Conservation (phyloP, 495 filamentous ascomycete genomes). For the Terfezia boudieri region DNA sequence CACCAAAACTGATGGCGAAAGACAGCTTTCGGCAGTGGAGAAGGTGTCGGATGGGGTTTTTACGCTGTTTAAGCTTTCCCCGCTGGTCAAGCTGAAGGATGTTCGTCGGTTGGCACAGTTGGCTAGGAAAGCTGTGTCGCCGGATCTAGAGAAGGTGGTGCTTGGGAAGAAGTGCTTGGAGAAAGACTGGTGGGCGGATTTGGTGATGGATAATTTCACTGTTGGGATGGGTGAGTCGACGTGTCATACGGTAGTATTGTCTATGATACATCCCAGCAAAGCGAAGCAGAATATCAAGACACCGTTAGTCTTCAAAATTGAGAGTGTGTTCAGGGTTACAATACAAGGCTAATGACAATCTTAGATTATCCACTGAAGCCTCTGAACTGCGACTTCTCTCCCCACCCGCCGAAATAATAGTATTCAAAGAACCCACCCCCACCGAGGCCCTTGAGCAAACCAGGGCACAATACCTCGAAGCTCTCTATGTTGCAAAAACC, state of each 20-base stretch:
- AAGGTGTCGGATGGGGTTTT: conserved; percentile 12
- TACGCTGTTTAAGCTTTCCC: conserved; percentile 14
- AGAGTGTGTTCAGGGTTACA: neutral
- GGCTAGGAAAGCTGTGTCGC: neutral
- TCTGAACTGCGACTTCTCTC: neutral
- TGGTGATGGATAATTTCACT: conserved; percentile 1
- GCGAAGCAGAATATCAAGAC: neutral
- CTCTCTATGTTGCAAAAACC: conserved; percentile 79
- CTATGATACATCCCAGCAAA: neutral
- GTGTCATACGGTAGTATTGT: neutral
- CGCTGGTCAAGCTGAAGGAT: conserved; percentile 17
- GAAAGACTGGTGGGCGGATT: conserved; percentile 13
- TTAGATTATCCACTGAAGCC: too few species aligned
- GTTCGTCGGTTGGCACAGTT: conserved; percentile 3
- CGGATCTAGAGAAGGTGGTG: neutral
- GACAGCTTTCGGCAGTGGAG: conserved; percentile 16
- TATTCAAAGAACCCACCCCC: neutral
- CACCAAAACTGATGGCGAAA: conserved; percentile 16
- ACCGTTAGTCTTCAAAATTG: neutral
- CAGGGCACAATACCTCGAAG: conserved; percentile 58
- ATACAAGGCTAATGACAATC: neutral
- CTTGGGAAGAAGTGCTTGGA: conserved; percentile 3
- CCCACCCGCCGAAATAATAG: neutral
- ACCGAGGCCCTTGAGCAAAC: conserved; percentile 37
- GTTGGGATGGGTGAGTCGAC: neutral